Conservation (phyloP, 1,284 basidiomycete species). For the Fomitopsis palustris region DNA sequence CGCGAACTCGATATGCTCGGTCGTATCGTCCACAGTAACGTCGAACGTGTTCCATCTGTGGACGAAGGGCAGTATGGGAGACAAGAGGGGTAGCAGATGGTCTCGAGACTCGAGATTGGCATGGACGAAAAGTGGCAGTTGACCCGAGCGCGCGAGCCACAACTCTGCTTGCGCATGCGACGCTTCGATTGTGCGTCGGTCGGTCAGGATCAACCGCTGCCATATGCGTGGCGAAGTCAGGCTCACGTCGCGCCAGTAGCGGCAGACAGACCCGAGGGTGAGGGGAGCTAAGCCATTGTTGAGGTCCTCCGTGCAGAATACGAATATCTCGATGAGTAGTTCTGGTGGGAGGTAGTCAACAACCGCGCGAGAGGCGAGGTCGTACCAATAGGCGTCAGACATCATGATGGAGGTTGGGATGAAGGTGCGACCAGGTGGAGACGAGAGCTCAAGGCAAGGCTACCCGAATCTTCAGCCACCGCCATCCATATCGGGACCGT, state of each 20-base stretch:
- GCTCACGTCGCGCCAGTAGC: slow-evolving; percentile 38
- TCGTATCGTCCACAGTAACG: slow-evolving; percentile 29
- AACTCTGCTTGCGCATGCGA: slow-evolving; percentile 45
- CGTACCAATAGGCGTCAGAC: not conserved
- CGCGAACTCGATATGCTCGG: slow-evolving; percentile 19
- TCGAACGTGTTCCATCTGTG: slow-evolving; percentile 51
- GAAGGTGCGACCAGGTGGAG: not conserved
- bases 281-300: slow-evolving; percentile 42
- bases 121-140: slow-evolving; percentile 52
- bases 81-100: slow-evolving; percentile 56
- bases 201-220: slow-evolving; percentile 52
- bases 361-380: not conserved
- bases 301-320: slow-evolving; percentile 33
- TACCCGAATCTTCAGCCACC: not conserved
- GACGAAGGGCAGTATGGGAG: slow-evolving; percentile 51
- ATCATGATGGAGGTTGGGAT: not conserved
- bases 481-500: not conserved
- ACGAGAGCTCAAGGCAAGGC: not conserved
- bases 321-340: slow-evolving; percentile 60
- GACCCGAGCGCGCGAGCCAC: slow-evolving; percentile 50
- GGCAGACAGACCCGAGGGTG: slow-evolving; percentile 48
- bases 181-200: slow-evolving; percentile 32
- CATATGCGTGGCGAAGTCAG: slow-evolving; percentile 52
- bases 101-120: slow-evolving; percentile 47
- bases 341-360: slow-evolving; percentile 50